phyloP scores from a whole-genome alignment of 768 basidiomycete genomes.

The Rhizopogon vesiculosus region DNA sequence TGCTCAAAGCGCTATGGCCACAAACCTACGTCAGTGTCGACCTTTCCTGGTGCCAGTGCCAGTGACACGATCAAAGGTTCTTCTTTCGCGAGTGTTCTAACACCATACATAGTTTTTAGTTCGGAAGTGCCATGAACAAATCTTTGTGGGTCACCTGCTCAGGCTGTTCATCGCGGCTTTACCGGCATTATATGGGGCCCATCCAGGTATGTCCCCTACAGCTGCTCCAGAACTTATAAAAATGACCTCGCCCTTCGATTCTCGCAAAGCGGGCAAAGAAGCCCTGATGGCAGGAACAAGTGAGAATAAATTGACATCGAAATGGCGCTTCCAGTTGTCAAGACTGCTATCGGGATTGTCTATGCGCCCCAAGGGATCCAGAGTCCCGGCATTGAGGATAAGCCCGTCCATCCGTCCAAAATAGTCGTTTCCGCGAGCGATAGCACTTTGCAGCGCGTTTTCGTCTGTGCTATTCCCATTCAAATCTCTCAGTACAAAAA shows the following conservation, averaged over 20 bases:
- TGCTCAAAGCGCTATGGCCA: constrained; percentile 9
- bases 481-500: neutral
- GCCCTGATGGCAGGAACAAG: constrained; percentile 65
- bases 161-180: constrained; percentile 92
- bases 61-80: constrained; percentile 72
- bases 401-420: constrained; percentile 71
- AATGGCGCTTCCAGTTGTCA: constrained; percentile 63
- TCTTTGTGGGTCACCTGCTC: constrained; percentile 46
- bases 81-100: constrained; percentile 79
- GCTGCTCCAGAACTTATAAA: constrained; percentile 88
- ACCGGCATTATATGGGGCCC: constrained; percentile 78
- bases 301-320: constrained; percentile 89
- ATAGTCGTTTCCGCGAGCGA: constrained; percentile 36
- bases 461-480: constrained; percentile 50
- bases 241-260: constrained; percentile 65
- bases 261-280: constrained; percentile 64
- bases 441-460: constrained; percentile 52
- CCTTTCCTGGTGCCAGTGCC: constrained; percentile 83
- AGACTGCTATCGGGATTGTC: constrained; percentile 43
- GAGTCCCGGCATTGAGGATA: constrained; percentile 78
- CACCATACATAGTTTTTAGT: constrained; percentile 4
- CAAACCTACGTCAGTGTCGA: constrained; percentile 66
- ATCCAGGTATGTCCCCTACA: constrained; percentile 57
- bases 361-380: constrained; percentile 66
- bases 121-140: neutral